phyloP scores from a whole-genome alignment of 139 green algal genomes.

The Spirogloea muscicola region DNA sequence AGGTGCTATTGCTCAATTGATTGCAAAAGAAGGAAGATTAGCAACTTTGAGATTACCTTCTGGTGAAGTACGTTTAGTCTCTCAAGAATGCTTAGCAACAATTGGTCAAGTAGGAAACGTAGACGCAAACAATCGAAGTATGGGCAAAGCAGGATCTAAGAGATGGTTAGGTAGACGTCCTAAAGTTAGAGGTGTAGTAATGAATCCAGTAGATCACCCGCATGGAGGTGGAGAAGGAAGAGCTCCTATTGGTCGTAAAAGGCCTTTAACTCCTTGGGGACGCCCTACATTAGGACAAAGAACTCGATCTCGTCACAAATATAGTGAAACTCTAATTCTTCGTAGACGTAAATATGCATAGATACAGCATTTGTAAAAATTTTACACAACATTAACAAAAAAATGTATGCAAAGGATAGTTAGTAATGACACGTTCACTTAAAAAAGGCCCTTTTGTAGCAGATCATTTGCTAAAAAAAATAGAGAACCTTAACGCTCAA shows the following conservation, averaged over 20 bases:
- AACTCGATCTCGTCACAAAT: slow-evolving; percentile 63
- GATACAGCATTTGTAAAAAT: slow-evolving; percentile 27
- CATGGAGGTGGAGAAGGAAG: slow-evolving; percentile 66
- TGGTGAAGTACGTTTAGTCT: slow-evolving; percentile 65
- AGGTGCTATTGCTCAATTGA: slow-evolving; percentile 58
- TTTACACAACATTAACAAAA: slow-evolving; percentile 23
- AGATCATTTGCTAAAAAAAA: slow-evolving; percentile 66
- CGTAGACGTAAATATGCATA: slow-evolving; percentile 54
- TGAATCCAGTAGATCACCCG: slow-evolving; percentile 65
- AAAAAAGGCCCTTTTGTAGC: slow-evolving; percentile 69
- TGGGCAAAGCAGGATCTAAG: slow-evolving; percentile 62
- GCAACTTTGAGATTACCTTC: slow-evolving; percentile 63
- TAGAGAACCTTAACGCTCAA: slow-evolving; percentile 56
- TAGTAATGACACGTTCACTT: slow-evolving; percentile 64
- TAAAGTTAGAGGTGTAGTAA: slow-evolving; percentile 61
- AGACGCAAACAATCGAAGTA: slow-evolving; percentile 57
- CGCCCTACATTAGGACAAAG: slow-evolving; percentile 54
- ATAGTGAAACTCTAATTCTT: slow-evolving; percentile 62
- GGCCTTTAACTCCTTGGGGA: slow-evolving; percentile 61
- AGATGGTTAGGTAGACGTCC: slow-evolving; percentile 61
- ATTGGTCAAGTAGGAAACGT: slow-evolving; percentile 68
- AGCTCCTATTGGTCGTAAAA: slow-evolving; percentile 59
- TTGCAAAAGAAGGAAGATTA: slow-evolving; percentile 68
- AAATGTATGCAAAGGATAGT: slow-evolving; percentile 36
- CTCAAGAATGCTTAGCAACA: slow-evolving; percentile 66